Base-by-base conservation (phyloP, 495 filamentous ascomycete species). In the Penicillium silybi region DNA sequence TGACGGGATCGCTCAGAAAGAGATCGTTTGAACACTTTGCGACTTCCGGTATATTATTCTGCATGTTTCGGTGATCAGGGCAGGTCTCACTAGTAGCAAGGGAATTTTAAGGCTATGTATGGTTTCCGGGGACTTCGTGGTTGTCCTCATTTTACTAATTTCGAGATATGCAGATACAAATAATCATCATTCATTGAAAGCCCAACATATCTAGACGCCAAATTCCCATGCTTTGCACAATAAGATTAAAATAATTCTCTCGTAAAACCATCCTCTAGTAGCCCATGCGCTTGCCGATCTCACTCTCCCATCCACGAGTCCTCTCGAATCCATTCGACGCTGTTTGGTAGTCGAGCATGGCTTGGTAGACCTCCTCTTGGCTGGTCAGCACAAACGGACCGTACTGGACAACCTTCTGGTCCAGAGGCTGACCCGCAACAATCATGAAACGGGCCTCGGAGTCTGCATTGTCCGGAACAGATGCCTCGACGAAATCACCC, bases 331-430 rank as follows among this genome's bases (percentile, higher is more conserved):
- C 92, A 69, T 97, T 97, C 20, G 82, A 80, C 50, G 84, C 77
- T 41, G 77, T 85, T 73, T 90, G 88, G 61, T 86, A 98, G 70
- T 98, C 92, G 44, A 84, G 70, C 80, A 98, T 85, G 3, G 93
- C 90, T 74, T 97, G 83, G 56, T 90, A 87, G 35, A 98, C 90
- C 65, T 93, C 83, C 58, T 96, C 90, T 61, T 90, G 77, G 10
- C 79, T 80, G 32, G 77, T 96, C 53, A 96, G 62, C 13, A 98
- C 93, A 66, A 98, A 98, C 2, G 92, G 92, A 0, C 92, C 92
- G 66, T 98, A 96, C 79, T 98, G 92, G 22, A 97, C 88, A 18
- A 98, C 86, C 46, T 88, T 85, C 69, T 98, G 92, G 63, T 97
- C 85, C 13, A 97, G 77, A 15, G 91, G 88, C 60, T 89, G 80